These are phyloP conservation scores for Fomitopsis pulvina DNA, from an alignment of 768 basidiomycete species.

Conservation along the genomic window DNA sequence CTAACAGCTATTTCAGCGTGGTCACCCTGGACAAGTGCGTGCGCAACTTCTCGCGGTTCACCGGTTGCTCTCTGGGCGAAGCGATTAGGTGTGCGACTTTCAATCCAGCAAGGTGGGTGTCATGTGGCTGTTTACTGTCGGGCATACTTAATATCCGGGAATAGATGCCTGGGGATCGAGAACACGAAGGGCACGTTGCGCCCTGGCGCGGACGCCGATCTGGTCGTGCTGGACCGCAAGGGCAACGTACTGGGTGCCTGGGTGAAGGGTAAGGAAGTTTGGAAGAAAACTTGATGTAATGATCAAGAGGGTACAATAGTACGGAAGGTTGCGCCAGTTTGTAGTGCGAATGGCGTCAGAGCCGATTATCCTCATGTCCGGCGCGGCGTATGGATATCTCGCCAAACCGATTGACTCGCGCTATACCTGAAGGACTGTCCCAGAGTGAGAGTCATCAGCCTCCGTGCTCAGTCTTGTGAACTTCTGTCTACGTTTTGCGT, in stretches of 20 bases:
- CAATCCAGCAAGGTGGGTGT: slow-evolving; percentile 70
- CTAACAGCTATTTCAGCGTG: slow-evolving; percentile 38
- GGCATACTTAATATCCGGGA: not conserved
- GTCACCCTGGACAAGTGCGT: slow-evolving; percentile 82
- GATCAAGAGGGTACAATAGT: not conserved
- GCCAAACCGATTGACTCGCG: too few species aligned
- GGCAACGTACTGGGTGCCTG: slow-evolving; percentile 67
- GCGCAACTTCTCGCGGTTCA: slow-evolving; percentile 78
- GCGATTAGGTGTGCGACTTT: slow-evolving; percentile 83
- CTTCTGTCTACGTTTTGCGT: too few species aligned
- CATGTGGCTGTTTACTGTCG: not conserved
- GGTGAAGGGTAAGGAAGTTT: slow-evolving; percentile 72
- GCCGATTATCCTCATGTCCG: too few species aligned
- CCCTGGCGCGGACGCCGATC: slow-evolving; percentile 81
- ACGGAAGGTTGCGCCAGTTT: too few species aligned
- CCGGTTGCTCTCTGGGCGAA: slow-evolving; percentile 75
- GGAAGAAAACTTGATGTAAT: slow-evolving; percentile 42
- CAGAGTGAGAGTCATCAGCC: too few species aligned
- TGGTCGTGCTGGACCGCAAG: slow-evolving; percentile 65
- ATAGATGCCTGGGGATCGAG: slow-evolving; percentile 72
- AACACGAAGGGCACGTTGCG: slow-evolving; percentile 75
- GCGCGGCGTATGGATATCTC: too few species aligned
- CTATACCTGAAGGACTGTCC: too few species aligned
- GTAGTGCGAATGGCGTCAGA: too few species aligned
- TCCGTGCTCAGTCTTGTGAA: too few species aligned